Base-by-base conservation (phyloP, 306 rosid genomes). In the Sechiopsis laciniata region DNA sequence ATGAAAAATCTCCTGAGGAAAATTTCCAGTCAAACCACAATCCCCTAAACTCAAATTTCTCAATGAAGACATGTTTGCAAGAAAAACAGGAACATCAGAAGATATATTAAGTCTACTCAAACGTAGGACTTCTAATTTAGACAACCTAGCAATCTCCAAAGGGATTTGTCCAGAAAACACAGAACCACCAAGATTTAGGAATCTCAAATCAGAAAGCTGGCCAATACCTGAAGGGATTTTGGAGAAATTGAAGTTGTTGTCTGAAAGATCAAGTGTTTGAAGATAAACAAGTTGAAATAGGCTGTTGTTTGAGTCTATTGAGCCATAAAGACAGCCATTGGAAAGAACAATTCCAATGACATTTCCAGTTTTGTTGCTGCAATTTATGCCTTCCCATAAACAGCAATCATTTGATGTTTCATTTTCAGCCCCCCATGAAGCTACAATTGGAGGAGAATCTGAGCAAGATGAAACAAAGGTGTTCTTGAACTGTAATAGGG, bases 241-340 rank as follows among this genome's bases (percentile, higher is more conserved):
- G 9, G 85, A 82, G 63, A 0, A 45, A 35, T 29, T 79, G 63
- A 82, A 82, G 63, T 78, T 4, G 37, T 82, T 82, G 50, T 29
- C 58, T 1, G 80, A 42, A 11, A 78, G 80, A 73, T 40, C 42
- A 26, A 82, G 83, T 12, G 13, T 78, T 19, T 73, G 69, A 70
- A 82, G 62, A 5, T 78, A 59, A 76, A 61, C 55, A 4, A 79
- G 78, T 46, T 46, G 7, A 65, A 65, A 65, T 4, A 65, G 54
- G 72, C 52, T 65, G 54, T 5, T 65, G 29, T 65, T 65, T 10
- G 72, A 65, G 32, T 65, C 72, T n/a, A 65, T 42, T 4, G 54
- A 65, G 45, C 72, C 72, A 11, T 65, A 42, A 1, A 65, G 72
- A 42, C 72, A 65, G 7, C 72, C 29, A 29, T n/a, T 4, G n/a